Evolutionary conservation across 1,284 basidiomycete species (phyloP).

Genomic region (Lentinula novae-zelandiae): DNA sequence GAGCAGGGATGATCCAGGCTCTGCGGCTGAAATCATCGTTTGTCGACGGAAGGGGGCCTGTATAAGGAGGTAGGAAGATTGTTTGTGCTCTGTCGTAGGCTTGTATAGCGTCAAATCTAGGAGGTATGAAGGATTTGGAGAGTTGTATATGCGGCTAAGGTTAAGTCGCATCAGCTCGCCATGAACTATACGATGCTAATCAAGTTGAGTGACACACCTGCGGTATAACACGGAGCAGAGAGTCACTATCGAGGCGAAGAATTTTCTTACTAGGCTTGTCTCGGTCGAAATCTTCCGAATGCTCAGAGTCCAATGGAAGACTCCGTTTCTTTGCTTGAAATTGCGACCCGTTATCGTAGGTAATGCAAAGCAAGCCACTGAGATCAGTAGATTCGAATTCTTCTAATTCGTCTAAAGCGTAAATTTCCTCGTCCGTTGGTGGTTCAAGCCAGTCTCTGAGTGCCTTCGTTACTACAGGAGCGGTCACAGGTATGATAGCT

Average conservation of each 20-base stretch:
- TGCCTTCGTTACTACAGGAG: background rate
- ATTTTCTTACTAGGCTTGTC: background rate
- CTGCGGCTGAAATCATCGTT: slow-evolving; percentile 35
- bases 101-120: slow-evolving; percentile 19
- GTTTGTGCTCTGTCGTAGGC: slow-evolving; percentile 21
- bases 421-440: slow-evolving; percentile 26
- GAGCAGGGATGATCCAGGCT: slow-evolving; percentile 64
- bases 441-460: slow-evolving; percentile 36
- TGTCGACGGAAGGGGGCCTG: slow-evolving; percentile 21
- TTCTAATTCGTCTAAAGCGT: slow-evolving; percentile 33
- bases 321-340: background rate
- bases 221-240: slow-evolving; percentile 31
- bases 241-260: slow-evolving; percentile 24
- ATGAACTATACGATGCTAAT: background rate
- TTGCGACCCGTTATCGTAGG: background rate
- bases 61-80: slow-evolving; percentile 41
- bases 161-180: background rate
- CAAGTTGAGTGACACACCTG: slow-evolving; percentile 25
- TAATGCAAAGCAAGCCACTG: slow-evolving; percentile 8
- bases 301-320: background rate
- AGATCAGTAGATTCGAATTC: slow-evolving; percentile 36
- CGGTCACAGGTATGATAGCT: background rate
- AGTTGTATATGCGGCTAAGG: slow-evolving; percentile 35
- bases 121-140: slow-evolving; percentile 19
- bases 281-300: background rate